Conservation (phyloP, 192 early-diverging fungal genomes). For the Coemansia sp. region DNA sequence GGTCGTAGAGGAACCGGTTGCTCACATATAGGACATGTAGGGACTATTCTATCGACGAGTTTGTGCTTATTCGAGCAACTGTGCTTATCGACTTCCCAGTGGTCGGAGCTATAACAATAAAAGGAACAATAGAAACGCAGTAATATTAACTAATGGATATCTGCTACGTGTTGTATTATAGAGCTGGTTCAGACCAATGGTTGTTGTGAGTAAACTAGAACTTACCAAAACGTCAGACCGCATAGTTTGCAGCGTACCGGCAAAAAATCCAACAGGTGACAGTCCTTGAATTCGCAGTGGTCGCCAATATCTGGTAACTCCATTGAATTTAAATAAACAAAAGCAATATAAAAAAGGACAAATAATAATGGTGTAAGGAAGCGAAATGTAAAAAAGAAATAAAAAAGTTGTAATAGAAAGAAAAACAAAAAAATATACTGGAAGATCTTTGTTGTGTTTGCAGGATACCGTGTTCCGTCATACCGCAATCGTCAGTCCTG, state of each 20-base stretch:
- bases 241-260: constrained; percentile 56
- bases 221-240: constrained; percentile 55
- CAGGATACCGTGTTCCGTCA: too few species aligned
- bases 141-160: not conserved
- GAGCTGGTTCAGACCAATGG: not conserved
- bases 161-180: not conserved
- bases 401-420: not conserved
- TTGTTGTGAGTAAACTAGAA: not conserved
- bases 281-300: constrained; percentile 62
- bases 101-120: constrained; percentile 59
- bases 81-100: constrained; percentile 69
- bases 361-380: not conserved
- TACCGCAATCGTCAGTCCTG: too few species aligned
- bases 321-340: constrained; percentile 47
- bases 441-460: too few species aligned
- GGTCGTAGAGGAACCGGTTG: constrained; percentile 68
- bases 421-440: not conserved
- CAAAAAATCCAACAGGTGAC: constrained; percentile 62
- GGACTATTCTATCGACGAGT: constrained; percentile 62
- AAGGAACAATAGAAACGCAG: not conserved
- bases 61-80: constrained; percentile 60
- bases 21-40: constrained; percentile 74
- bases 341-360: constrained; percentile 11
- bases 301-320: constrained; percentile 71
- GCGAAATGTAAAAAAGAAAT: constrained; percentile 3